Conservation (phyloP, 257 asterid genomes). For the Anisodus acutangulus region DNA sequence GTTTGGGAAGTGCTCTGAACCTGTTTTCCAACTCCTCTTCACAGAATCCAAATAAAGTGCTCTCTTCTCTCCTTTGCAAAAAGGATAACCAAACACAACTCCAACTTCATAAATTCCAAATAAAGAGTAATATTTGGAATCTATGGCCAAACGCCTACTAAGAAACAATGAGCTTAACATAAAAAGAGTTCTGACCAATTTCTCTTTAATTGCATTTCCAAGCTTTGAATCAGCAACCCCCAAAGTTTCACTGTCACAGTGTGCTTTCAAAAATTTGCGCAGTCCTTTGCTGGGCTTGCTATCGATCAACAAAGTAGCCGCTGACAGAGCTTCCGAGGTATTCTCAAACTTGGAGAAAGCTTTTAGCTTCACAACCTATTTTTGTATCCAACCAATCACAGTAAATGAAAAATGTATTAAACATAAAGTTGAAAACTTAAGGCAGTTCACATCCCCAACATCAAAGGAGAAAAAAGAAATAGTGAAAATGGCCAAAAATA, state of each 20-base stretch:
- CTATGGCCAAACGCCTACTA: too few species aligned
- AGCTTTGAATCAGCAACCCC: conserved; percentile 89
- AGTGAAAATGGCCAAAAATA: too few species aligned
- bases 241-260: conserved; percentile 67
- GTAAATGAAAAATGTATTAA: neutral
- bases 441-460: neutral
- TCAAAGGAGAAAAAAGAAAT: neutral
- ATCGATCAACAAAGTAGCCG: conserved; percentile 65
- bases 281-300: conserved; percentile 80
- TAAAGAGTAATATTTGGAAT: too few species aligned
- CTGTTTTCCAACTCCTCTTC: too few species aligned
- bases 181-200: conserved; percentile 57
- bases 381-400: neutral
- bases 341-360: conserved; percentile 85
- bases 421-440: neutral
- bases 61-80: too few species aligned
- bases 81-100: too few species aligned
- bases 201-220: conserved; percentile 81
- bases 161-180: neutral
- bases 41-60: too few species aligned
- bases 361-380: conserved; percentile 74
- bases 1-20: too few species aligned
- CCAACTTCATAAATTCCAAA: too few species aligned
- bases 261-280: conserved; percentile 72
- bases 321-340: conserved; percentile 78